Conservation (phyloP, 352 stramenopile genomes). For the Phytophthora citricola region DNA sequence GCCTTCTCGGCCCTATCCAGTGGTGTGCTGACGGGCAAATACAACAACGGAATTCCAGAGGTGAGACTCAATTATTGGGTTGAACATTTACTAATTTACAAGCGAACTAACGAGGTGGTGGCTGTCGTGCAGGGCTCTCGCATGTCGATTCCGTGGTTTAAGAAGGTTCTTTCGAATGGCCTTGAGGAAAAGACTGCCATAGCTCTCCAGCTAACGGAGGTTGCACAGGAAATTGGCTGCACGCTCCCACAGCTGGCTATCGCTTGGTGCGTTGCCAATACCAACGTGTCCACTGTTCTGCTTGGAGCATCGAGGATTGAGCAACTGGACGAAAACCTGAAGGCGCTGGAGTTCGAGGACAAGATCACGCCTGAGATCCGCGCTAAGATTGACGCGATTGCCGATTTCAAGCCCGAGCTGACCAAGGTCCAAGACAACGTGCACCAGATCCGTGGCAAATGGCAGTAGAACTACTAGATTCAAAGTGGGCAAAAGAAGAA, state of each 20-base stretch:
- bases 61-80: slow-evolving; percentile 1
- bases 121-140: slow-evolving; percentile 41
- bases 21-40: slow-evolving; percentile 78
- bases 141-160: slow-evolving; percentile 46
- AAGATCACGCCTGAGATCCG: slow-evolving; percentile 69
- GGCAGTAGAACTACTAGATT: slow-evolving; percentile 20
- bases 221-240: slow-evolving; percentile 58
- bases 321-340: slow-evolving; percentile 70
- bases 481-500: not conserved
- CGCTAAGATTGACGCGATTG: slow-evolving; percentile 60
- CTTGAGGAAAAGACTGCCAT: slow-evolving; percentile 45
- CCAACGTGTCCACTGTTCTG: slow-evolving; percentile 63
- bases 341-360: slow-evolving; percentile 47
- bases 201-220: slow-evolving; percentile 36
- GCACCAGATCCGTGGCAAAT: slow-evolving; percentile 43
- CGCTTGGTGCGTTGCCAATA: slow-evolving; percentile 63
- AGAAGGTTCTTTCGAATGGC: slow-evolving; percentile 43
- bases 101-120: too few relatives aligned
- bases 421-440: slow-evolving; percentile 41
- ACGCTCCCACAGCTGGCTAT: slow-evolving; percentile 58
- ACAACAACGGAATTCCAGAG: slow-evolving; percentile 55
- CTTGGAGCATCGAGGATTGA: slow-evolving; percentile 59
- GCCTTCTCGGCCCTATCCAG: slow-evolving; percentile 63
- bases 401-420: slow-evolving; percentile 45
- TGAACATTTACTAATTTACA: not conserved